These are phyloP conservation scores for Skeletonema potamos DNA, from an alignment of 108 stramenopile species.

Conservation along the genomic window DNA sequence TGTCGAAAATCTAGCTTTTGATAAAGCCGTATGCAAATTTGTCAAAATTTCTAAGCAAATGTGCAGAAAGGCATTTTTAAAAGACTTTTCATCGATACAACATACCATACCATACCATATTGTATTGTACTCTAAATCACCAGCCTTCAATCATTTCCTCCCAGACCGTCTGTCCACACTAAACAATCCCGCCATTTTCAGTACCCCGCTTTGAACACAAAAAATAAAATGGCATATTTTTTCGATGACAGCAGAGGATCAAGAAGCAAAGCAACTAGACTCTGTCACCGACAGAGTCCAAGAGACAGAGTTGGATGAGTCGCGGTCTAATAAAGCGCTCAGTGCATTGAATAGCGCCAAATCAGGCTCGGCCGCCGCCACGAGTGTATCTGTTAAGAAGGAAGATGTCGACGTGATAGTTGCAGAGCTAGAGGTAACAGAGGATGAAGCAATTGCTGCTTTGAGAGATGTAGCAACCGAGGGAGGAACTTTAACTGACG, in stretches of 20 bases:
- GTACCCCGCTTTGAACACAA: too few species aligned
- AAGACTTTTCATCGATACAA: too few species aligned
- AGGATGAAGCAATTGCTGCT: constrained; percentile 57
- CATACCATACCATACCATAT: too few species aligned
- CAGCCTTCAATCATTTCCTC: too few species aligned
- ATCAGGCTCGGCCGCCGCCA: constrained; percentile 24
- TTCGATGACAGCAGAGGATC: constrained; percentile 56
- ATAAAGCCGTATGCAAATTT: too few species aligned
- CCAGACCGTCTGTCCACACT: too few species aligned
- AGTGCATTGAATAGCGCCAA: constrained; percentile 42
- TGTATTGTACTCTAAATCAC: too few species aligned
- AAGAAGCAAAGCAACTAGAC: constrained; percentile 83
- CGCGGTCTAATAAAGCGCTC: constrained; percentile 73
- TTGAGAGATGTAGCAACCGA: constrained; percentile 57
- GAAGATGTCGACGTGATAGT: constrained; percentile 77
- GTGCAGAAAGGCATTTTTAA: too few species aligned
- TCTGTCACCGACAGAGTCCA: constrained; percentile 77
- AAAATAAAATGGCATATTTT: too few species aligned
- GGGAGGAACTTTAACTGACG: constrained; percentile 45
- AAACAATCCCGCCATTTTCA: too few species aligned
- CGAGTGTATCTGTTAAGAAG: constrained; percentile 53
- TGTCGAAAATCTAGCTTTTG: too few species aligned
- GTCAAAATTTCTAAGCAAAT: too few species aligned
- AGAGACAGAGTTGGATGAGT: constrained; percentile 72
- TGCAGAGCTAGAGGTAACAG: constrained; percentile 67